These are phyloP conservation scores for Saccharomycopsis phalli DNA, from an alignment of 1,139 yeast genomes.

Conservation along the genomic window DNA sequence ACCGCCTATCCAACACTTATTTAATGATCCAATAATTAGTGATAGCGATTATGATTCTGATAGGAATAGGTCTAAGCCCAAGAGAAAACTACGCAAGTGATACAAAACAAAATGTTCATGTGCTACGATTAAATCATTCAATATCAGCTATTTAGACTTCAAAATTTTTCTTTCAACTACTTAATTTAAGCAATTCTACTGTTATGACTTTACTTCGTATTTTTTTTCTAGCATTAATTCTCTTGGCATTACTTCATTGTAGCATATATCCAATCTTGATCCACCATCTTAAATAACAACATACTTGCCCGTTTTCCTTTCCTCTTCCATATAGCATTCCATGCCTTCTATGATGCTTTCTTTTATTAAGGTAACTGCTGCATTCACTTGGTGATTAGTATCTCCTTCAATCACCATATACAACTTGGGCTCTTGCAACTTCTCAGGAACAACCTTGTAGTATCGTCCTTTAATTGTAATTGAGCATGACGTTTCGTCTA, in stretches of 20 bases:
- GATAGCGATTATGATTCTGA: neutral
- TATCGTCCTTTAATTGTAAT: constrained; percentile 78
- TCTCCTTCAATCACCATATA: constrained; percentile 75
- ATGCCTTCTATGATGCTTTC: constrained; percentile 55
- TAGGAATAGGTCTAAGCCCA: too few species aligned
- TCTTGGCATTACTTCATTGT: too few species aligned
- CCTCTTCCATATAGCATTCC: constrained; percentile 35
- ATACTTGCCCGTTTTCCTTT: constrained; percentile 26
- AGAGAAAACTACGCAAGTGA: too few species aligned
- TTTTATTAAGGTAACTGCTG: constrained; percentile 59
- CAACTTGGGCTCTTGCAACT: constrained; percentile 58
- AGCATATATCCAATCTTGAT: too few species aligned
- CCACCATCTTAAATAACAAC: neutral
- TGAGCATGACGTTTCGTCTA: constrained; percentile 67
- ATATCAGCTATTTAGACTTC: too few species aligned
- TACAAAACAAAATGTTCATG: too few species aligned
- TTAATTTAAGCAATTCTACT: too few species aligned
- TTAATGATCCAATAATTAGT: neutral
- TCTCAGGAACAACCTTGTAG: constrained; percentile 44
- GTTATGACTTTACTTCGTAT: too few species aligned
- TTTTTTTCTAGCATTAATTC: too few species aligned
- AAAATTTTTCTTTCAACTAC: too few species aligned
- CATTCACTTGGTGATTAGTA: constrained; percentile 51
- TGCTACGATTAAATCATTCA: too few species aligned
- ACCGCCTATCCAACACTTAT: neutral